Evolutionary conservation across 345 rosid species (phyloP).

Genomic region (Citrus hindsii): DNA sequence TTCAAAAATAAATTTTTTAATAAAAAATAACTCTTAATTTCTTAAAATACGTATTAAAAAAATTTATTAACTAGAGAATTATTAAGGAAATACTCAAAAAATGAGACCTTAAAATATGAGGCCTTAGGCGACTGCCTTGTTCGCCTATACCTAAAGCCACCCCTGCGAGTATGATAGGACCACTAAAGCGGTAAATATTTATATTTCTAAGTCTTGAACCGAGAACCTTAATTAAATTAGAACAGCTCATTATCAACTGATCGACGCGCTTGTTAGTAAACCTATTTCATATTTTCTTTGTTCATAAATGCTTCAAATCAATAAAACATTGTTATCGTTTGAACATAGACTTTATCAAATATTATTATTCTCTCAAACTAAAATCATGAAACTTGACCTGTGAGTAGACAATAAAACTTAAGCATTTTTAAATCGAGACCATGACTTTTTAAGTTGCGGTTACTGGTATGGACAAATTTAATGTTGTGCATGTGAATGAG

Average conservation of each 20-base stretch:
- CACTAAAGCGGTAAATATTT: fast-evolving
- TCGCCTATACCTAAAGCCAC: too few species aligned
- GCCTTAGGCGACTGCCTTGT: too few species aligned
- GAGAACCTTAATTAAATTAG: fast-evolving
- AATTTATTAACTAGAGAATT: too few species aligned
- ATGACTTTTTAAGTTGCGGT: neutral
- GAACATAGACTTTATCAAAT: neutral
- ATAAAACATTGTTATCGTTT: too few species aligned
- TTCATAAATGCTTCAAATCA: neutral
- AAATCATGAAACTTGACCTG: neutral
- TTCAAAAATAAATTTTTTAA: too few species aligned
- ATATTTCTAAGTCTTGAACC: too few species aligned
- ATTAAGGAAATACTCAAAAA: too few species aligned
- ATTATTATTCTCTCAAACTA: neutral
- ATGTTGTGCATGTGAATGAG: neutral
- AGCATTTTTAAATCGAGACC: neutral
- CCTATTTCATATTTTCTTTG: neutral
- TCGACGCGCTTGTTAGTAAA: fast-evolving
- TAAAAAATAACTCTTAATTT: too few species aligned
- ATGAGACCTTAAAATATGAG: too few species aligned
- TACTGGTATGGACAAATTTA: neutral
- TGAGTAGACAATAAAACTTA: neutral
- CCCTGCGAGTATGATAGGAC: too few species aligned
- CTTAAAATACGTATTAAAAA: too few species aligned
- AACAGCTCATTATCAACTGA: fast-evolving